Base-by-base conservation (phyloP, 306 rosid species). In the Dalbergia oliveri region DNA sequence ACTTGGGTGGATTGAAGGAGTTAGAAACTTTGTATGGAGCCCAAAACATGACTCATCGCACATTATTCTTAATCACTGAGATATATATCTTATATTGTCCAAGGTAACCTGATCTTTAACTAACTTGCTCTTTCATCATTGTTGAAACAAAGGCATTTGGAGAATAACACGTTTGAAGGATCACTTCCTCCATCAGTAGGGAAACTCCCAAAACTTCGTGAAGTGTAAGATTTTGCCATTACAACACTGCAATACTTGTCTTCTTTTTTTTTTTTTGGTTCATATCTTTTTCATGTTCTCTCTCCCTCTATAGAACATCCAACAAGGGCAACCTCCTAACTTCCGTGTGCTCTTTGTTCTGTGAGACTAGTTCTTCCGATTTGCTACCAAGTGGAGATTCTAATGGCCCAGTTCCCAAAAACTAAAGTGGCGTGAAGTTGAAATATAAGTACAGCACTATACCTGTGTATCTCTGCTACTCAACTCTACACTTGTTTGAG, bases 101-200 rank as follows among this genome's bases (percentile, higher is more conserved):
- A 14, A 6, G 21, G 11, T 53, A 54, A 76, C 72, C 4, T 54
- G 35, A 76, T 75, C 23, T 51, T 50, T 65, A 69, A 63, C 71
- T 75, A 53, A 57, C 39, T 47, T 60, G 50, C 5, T 26, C n/a
- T 76, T 44, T 13, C n/a, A 21, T 81, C 69, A 6, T 72, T 50
- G 63, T 78, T 59, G 6, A 21, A 68, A 84, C 39, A 0, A 82
- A 94, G 99, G 89, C 94, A 91, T 90, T 89, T 94, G 90, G 95
- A 94, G 81, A 79, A 83, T 34, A 94, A 94, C 86, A 86, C 87
- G 60, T 80, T 94, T 47, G 89, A 88, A 81, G 99, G 97, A 65
- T 1, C 84, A 73, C 64, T 91, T 83, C 94, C 95, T 72, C 45
- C 80, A 35, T 88, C 97, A 31, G 66, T 79, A 53, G 49, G 76